A percentile compares a stretch with the other conserved stretches of the same genome.
phyloP scores from a whole-genome alignment of 2,329 filamentous ascomycete genomes.

The Cytospora paraplurivora region DNA sequence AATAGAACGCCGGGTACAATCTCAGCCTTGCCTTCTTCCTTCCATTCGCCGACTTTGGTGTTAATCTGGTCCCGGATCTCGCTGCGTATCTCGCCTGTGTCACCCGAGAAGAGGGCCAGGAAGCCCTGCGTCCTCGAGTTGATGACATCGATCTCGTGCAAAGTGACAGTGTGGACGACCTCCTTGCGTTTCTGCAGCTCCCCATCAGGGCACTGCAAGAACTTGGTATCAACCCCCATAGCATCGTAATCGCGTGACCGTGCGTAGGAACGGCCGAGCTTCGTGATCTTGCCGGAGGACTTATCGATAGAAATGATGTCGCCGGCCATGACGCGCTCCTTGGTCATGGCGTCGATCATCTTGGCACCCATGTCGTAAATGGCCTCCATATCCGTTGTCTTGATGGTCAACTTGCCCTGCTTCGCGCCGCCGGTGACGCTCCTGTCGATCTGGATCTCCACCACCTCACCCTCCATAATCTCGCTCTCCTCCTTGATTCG shows the following conservation, averaged over 20 bases:
- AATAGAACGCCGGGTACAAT: constrained; percentile 97
- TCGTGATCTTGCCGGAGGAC: constrained; percentile 96
- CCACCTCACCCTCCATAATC: constrained; percentile 98
- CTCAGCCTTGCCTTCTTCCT: constrained; percentile 97
- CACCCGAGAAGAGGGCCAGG: constrained; percentile 92
- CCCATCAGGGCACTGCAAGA: constrained; percentile 94
- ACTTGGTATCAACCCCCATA: constrained; percentile 98
- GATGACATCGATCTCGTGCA: constrained; percentile 99
- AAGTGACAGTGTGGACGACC: constrained; percentile 92
- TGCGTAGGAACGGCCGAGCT: constrained; percentile 91
- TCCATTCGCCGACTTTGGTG: constrained; percentile 98
- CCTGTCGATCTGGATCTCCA: constrained; percentile 97
- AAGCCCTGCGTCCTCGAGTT: constrained; percentile 99
- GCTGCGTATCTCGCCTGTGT: constrained; percentile 95
- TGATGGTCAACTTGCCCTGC: constrained; percentile 98
- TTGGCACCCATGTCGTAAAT: constrained; percentile 99
- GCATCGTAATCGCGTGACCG: constrained; percentile 97
- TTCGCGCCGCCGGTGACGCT: constrained; percentile 96
- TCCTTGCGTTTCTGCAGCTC: constrained; percentile 97
- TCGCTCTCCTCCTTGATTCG: constrained; percentile 99
- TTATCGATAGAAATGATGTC: constrained; percentile 99
- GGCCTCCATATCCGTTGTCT: constrained; percentile 99
- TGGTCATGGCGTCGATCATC: constrained; percentile 99
- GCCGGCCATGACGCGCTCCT: constrained; percentile 97
- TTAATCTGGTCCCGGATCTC: constrained; percentile 99